Conservation (phyloP, 306 rosid genomes). For the Potentilla sterilis region DNA sequence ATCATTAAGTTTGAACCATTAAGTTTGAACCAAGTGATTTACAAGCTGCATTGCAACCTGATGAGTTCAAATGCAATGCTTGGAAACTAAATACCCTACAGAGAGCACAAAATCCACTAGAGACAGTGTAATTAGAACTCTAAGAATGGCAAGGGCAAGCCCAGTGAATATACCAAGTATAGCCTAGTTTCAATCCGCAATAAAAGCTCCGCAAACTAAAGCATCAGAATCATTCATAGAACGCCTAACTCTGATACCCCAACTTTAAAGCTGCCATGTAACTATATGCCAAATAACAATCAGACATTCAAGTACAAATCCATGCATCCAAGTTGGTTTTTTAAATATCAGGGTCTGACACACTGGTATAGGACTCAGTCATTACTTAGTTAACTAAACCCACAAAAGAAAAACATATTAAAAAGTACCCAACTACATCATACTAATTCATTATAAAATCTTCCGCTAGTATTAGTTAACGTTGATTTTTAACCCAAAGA, state of each 20-base stretch:
- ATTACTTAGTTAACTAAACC: not conserved
- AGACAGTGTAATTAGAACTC: not conserved
- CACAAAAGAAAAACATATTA: not conserved
- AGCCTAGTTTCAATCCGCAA: not conserved
- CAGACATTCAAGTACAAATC: not conserved
- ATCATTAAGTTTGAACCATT: not conserved
- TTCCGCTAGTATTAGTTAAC: not conserved
- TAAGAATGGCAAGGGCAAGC: not conserved
- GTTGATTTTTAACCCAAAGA: not conserved
- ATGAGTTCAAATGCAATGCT: not conserved
- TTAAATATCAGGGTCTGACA: not conserved
- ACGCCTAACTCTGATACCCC: not conserved
- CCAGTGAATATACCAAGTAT: not conserved
- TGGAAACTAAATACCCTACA: not conserved
- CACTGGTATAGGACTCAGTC: not conserved
- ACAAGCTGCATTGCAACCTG: not conserved
- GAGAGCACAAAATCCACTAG: not conserved
- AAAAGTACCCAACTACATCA: not conserved
- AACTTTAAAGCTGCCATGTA: not conserved
- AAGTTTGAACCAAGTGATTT: not conserved
- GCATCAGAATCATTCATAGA: not conserved
- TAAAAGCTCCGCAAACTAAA: not conserved
- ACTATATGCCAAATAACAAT: not conserved
- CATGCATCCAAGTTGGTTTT: not conserved
- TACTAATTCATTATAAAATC: not conserved